Percentiles rank a stretch among this genome's conserved stretches.
Conservation (phyloP, 1,284 basidiomycete genomes). For the Lentinus polychrous region DNA sequence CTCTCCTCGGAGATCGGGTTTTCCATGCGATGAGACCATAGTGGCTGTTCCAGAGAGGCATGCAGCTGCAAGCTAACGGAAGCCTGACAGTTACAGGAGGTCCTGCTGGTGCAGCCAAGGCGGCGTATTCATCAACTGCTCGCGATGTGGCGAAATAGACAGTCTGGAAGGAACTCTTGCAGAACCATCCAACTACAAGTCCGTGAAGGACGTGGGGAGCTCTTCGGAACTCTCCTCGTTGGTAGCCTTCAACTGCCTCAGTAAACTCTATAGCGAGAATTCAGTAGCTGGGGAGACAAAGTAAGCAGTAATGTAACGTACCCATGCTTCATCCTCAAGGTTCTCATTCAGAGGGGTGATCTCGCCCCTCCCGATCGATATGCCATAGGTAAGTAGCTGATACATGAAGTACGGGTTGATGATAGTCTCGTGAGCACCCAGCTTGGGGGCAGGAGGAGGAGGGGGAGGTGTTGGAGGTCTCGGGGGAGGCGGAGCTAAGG, state of each 20-base stretch:
- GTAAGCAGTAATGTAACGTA: constrained; percentile 7
- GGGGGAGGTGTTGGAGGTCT: constrained; percentile 17
- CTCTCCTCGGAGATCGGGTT: too few relatives aligned
- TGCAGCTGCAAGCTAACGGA: too few relatives aligned
- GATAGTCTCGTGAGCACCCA: constrained; percentile 54
- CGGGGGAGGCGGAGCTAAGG: constrained; percentile 13
- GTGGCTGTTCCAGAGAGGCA: too few relatives aligned
- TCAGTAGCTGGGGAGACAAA: neutral
- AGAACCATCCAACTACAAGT: too few relatives aligned
- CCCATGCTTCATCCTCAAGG: constrained; percentile 13
- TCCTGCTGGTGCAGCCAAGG: too few relatives aligned
- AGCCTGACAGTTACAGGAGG: too few relatives aligned
- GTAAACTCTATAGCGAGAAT: neutral
- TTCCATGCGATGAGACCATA: too few relatives aligned
- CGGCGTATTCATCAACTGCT: too few relatives aligned
- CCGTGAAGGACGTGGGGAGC: too few relatives aligned
- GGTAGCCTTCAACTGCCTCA: neutral
- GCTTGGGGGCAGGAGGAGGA: constrained; percentile 19
- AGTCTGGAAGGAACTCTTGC: too few relatives aligned
- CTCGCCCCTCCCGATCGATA: constrained; percentile 40
- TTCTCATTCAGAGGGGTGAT: neutral
- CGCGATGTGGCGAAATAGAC: too few relatives aligned
- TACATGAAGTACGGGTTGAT: constrained; percentile 72
- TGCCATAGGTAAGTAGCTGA: constrained; percentile 61
- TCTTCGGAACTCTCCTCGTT: neutral